These are phyloP conservation scores for Kwoniella heveanensis DNA, from an alignment of 768 basidiomycete species.

Conservation along the genomic window DNA sequence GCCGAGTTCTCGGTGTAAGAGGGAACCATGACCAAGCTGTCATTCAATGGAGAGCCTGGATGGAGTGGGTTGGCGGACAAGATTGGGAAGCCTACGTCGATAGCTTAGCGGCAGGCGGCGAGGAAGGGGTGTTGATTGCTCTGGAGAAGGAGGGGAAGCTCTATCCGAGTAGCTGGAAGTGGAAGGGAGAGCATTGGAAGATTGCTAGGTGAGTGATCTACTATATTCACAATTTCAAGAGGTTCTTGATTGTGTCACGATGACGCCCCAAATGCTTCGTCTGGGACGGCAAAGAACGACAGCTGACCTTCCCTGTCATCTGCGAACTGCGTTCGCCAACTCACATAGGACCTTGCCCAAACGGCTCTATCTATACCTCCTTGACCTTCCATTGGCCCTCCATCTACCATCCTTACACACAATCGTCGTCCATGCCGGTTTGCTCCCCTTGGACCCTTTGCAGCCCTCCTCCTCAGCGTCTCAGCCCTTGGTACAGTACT, in stretches of 20 bases:
- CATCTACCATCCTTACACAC: conserved; percentile 75
- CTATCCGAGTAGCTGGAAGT: conserved; percentile 69
- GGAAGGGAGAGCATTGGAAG: conserved; percentile 75
- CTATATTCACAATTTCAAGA: not conserved
- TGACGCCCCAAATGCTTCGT: too few relatives aligned
- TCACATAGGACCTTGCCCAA: conserved; percentile 62
- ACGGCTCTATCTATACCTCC: conserved; percentile 70
- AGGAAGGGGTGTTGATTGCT: conserved; percentile 58
- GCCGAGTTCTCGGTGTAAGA: conserved; percentile 75
- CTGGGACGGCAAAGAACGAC: too few relatives aligned
- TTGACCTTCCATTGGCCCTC: conserved; percentile 71
- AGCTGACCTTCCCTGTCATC: too few relatives aligned
- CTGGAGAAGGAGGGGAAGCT: conserved; percentile 54
- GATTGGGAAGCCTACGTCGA: conserved; percentile 62
- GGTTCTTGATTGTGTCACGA: too few relatives aligned
- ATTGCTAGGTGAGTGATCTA: conserved; percentile 64
- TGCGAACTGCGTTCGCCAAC: not conserved
- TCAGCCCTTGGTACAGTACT: conserved; percentile 69
- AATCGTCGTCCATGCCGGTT: conserved; percentile 79
- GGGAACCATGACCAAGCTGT: conserved; percentile 90
- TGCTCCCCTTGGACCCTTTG: conserved; percentile 72
- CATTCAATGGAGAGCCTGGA: conserved; percentile 86
- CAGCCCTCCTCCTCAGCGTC: conserved; percentile 60
- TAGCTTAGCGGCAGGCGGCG: conserved; percentile 16
- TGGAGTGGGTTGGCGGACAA: conserved; percentile 60